Conservation (phyloP, 2,329 filamentous ascomycete species). For the Cytospora piceae region DNA sequence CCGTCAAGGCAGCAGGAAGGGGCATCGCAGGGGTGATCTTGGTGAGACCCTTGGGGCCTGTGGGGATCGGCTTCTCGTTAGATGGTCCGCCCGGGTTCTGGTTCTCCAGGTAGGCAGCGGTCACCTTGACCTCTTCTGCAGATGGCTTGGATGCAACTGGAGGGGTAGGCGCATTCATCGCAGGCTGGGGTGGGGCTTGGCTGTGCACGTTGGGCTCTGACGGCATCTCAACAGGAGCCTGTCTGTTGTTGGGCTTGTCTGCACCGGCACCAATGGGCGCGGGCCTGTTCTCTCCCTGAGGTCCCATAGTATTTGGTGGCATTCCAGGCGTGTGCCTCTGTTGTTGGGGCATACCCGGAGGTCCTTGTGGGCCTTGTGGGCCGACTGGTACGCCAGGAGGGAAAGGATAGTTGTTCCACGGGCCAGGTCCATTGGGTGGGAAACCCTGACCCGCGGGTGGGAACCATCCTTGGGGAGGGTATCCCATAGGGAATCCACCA, state of each 20-base stretch:
- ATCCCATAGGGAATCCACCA: conserved; percentile 66
- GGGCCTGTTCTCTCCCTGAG: conserved; percentile 46
- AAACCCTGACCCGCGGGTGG: conserved; percentile 76
- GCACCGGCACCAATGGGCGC: conserved; percentile 55
- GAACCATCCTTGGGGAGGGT: conserved; percentile 78
- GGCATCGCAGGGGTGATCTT: conserved; percentile 70
- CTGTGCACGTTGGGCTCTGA: conserved; percentile 57
- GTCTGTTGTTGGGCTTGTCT: conserved; percentile 51
- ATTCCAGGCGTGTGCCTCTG: conserved; percentile 37
- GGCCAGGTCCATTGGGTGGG: conserved; percentile 65
- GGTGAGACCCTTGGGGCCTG: conserved; percentile 51
- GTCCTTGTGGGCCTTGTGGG: conserved; percentile 37
- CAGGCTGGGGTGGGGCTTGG: conserved; percentile 50
- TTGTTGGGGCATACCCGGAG: conserved; percentile 36
- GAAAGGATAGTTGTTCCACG: conserved; percentile 62
- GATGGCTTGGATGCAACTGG: conserved; percentile 72
- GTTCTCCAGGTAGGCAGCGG: conserved; percentile 54
- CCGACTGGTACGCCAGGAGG: conserved; percentile 51
- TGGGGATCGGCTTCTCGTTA: conserved; percentile 45
- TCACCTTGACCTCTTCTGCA: conserved; percentile 55
- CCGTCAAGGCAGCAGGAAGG: conserved; percentile 52
- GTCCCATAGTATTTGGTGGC: conserved; percentile 13
- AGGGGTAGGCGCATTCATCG: conserved; percentile 59
- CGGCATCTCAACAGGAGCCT: conserved; percentile 46
- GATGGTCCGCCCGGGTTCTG: conserved; percentile 37